These are phyloP conservation scores for Penicillium fuscoglaucum DNA, from an alignment of 2,329 filamentous ascomycete species.

Conservation along the genomic window DNA sequence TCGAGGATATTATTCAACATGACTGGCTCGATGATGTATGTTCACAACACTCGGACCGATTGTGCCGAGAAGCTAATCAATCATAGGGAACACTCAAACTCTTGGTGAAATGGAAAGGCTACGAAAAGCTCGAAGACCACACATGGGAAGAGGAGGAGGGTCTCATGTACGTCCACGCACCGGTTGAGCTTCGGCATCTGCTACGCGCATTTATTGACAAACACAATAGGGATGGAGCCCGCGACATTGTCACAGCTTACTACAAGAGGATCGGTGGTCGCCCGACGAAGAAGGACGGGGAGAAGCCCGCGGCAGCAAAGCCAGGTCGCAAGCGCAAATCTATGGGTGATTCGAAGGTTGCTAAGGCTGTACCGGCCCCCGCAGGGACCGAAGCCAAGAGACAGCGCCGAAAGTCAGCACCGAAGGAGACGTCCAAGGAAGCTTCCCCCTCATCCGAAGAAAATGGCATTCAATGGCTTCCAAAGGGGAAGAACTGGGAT, in stretches of 20 bases:
- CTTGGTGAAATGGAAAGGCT: constrained; percentile 51
- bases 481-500: constrained; percentile 47
- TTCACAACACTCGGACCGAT: background rate
- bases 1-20: constrained; percentile 44
- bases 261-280: constrained; percentile 45
- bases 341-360: constrained; percentile 30
- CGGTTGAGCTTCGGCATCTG: background rate
- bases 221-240: constrained; percentile 38
- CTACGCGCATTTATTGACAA: constrained; percentile 19
- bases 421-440: constrained; percentile 21
- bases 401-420: constrained; percentile 28
- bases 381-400: constrained; percentile 29
- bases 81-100: constrained; percentile 41
- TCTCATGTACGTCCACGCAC: constrained; percentile 36
- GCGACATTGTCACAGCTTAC: constrained; percentile 44
- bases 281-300: constrained; percentile 32
- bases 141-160: constrained; percentile 51
- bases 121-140: constrained; percentile 44
- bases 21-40: constrained; percentile 38
- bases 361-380: constrained; percentile 20
- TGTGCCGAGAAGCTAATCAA: constrained; percentile 18
- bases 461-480: constrained; percentile 39
- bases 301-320: constrained; percentile 15
- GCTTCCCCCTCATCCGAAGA: constrained; percentile 11
- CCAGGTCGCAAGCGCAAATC: constrained; percentile 39